phyloP scores from a whole-genome alignment of 2,329 filamentous ascomycete species.

The Plectosphaerella cucumerina region DNA sequence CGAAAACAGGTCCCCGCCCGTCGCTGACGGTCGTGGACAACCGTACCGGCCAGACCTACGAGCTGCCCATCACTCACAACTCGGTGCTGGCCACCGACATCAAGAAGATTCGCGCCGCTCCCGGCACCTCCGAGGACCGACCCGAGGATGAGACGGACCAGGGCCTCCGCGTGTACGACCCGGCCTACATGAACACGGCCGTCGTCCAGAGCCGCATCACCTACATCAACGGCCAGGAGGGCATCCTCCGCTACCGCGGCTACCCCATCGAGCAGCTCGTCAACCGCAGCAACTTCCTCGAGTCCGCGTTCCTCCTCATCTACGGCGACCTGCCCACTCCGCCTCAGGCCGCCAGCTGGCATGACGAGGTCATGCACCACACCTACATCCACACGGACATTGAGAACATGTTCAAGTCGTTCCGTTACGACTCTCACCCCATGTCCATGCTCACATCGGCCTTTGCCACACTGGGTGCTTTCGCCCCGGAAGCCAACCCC shows the following conservation, averaged over 20 bases:
- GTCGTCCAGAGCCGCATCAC: slow-evolving; percentile 45
- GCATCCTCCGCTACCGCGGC: slow-evolving; percentile 47
- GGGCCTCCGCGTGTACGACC: slow-evolving; percentile 45
- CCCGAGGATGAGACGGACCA: slow-evolving; percentile 42
- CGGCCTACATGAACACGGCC: slow-evolving; percentile 50
- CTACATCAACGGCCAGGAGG: slow-evolving; percentile 48
- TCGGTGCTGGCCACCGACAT: slow-evolving; percentile 45
- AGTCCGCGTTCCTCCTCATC: slow-evolving; percentile 45
- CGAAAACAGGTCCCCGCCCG: slow-evolving; percentile 14
- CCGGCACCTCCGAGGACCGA: slow-evolving; percentile 24
- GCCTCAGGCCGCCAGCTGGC: slow-evolving; percentile 35
- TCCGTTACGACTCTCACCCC: slow-evolving; percentile 47
- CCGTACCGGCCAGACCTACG: slow-evolving; percentile 42
- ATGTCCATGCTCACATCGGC: slow-evolving; percentile 48
- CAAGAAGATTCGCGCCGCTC: slow-evolving; percentile 41
- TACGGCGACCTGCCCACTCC: slow-evolving; percentile 45
- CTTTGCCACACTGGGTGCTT: slow-evolving; percentile 45
- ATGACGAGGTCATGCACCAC: slow-evolving; percentile 46
- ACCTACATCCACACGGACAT: slow-evolving; percentile 45
- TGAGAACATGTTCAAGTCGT: slow-evolving; percentile 45
- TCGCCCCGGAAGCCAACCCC: slow-evolving; percentile 45
- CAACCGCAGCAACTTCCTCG: slow-evolving; percentile 43
- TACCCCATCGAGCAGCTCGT: slow-evolving; percentile 49
- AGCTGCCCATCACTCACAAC: slow-evolving; percentile 45
- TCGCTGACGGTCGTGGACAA: slow-evolving; percentile 43